A percentile compares a stretch with the other conserved stretches of the same genome.
Evolutionary conservation across 805 yeast species (phyloP).

Genomic region (Metschnikowia aberdeeniae): DNA sequence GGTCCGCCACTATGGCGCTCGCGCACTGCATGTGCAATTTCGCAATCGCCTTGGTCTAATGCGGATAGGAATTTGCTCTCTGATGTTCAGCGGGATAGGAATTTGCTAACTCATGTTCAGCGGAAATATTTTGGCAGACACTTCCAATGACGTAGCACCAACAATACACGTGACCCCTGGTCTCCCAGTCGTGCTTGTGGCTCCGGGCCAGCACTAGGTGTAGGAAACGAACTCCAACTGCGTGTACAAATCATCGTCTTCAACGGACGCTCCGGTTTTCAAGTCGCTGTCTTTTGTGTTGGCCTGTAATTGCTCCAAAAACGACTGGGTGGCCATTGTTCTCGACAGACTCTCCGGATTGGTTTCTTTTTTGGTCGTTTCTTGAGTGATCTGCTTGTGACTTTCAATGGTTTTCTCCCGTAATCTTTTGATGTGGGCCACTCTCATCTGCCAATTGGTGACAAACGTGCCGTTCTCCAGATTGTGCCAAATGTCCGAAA

Average conservation of each 20-base stretch:
- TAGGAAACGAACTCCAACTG: conserved; percentile 31
- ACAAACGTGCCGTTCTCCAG: conserved; percentile 44
- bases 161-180: neutral
- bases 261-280: neutral
- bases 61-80: too few species aligned
- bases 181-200: neutral
- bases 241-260: conserved; percentile 19
- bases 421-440: conserved; percentile 46
- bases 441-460: conserved; percentile 66
- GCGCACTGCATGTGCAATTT: conserved; percentile 3
- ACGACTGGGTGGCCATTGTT: conserved; percentile 27
- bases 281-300: neutral
- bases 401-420: conserved; percentile 24
- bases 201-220: conserved; percentile 13
- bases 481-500: conserved; percentile 73
- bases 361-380: conserved; percentile 4
- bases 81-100: too few species aligned
- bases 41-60: neutral
- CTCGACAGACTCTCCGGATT: conserved; percentile 4
- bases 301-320: conserved; percentile 26
- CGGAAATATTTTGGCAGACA: too few species aligned
- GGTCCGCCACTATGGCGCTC: neutral
- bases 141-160: too few species aligned
- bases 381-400: conserved; percentile 28
- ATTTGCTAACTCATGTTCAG: too few species aligned